Conservation (phyloP, 2,329 filamentous ascomycete species). For the Fusarium subglutinans region DNA sequence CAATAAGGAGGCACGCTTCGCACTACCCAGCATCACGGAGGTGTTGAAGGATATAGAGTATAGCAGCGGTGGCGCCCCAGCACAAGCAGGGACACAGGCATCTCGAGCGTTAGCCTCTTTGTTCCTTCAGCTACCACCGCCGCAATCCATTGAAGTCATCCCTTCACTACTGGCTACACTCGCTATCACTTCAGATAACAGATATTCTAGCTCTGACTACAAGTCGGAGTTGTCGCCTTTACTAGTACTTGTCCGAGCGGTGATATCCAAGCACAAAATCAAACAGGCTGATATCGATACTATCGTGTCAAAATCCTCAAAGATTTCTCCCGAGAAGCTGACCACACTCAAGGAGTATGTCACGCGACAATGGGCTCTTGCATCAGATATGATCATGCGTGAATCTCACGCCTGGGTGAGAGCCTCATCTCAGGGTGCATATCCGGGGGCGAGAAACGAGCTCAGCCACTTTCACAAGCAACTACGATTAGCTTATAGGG, state of each 20-base stretch:
- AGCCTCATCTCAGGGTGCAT: background rate
- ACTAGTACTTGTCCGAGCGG: constrained; percentile 40
- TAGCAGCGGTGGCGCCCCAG: background rate
- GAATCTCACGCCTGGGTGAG: constrained; percentile 37
- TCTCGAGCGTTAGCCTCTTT: constrained; percentile 43
- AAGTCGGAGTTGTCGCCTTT: constrained; percentile 43
- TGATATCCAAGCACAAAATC: constrained; percentile 30
- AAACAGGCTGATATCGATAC: constrained; percentile 31
- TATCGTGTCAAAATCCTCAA: constrained; percentile 26
- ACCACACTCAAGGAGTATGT: constrained; percentile 41
- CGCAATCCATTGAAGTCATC: constrained; percentile 40
- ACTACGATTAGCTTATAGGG: constrained; percentile 43
- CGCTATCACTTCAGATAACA: constrained; percentile 44
- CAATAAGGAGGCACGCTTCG: constrained; percentile 37
- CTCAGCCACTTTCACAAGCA: constrained; percentile 42
- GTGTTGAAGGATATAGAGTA: constrained; percentile 34
- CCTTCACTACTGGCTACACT: constrained; percentile 48
- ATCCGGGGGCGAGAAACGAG: background rate
- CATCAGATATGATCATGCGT: constrained; percentile 36
- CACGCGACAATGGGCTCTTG: constrained; percentile 42
- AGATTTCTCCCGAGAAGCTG: constrained; percentile 31
- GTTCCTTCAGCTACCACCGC: constrained; percentile 44
- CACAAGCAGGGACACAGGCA: background rate
- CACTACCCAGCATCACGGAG: constrained; percentile 45
- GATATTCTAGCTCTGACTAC: constrained; percentile 10